phyloP scores from a whole-genome alignment of 2,329 filamentous ascomycete genomes.

The Pyricularia pennisetigena region DNA sequence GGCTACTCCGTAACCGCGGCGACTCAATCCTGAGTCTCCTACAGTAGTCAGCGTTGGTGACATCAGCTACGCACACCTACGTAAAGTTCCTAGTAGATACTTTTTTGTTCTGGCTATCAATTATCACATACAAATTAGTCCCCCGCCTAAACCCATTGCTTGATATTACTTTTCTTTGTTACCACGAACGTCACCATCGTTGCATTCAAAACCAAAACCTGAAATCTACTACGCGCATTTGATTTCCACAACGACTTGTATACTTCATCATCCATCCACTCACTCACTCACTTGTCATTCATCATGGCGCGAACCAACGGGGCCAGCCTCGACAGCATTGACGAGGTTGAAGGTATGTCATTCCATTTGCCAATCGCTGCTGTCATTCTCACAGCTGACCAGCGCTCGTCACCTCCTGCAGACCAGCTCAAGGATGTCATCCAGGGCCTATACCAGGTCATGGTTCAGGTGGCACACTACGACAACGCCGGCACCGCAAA shows the following conservation, averaged over 20 bases:
- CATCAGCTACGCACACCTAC: too few relatives aligned
- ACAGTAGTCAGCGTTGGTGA: background rate
- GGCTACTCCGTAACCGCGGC: background rate
- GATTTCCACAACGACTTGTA: background rate
- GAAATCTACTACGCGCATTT: too few relatives aligned
- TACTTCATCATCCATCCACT: background rate
- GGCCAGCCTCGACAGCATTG: slow-evolving; percentile 9
- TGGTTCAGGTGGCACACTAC: slow-evolving; percentile 54
- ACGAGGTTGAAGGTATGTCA: background rate
- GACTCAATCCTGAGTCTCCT: background rate
- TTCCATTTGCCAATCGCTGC: background rate
- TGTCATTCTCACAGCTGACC: background rate
- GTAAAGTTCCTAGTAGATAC: too few relatives aligned
- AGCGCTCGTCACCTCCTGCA: slow-evolving; percentile 15
- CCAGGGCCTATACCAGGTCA: slow-evolving; percentile 53
- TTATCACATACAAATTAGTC: background rate
- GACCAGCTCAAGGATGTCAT: slow-evolving; percentile 52
- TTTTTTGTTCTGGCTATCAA: background rate
- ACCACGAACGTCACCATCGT: background rate
- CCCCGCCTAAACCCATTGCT: background rate
- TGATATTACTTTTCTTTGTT: background rate
- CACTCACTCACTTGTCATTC: background rate
- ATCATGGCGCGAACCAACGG: slow-evolving; percentile 4
- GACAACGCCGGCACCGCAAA: slow-evolving; percentile 35
- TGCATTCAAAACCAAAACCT: too few relatives aligned